Base-by-base conservation (phyloP, 306 rosid species). In the Pueraria montana region DNA sequence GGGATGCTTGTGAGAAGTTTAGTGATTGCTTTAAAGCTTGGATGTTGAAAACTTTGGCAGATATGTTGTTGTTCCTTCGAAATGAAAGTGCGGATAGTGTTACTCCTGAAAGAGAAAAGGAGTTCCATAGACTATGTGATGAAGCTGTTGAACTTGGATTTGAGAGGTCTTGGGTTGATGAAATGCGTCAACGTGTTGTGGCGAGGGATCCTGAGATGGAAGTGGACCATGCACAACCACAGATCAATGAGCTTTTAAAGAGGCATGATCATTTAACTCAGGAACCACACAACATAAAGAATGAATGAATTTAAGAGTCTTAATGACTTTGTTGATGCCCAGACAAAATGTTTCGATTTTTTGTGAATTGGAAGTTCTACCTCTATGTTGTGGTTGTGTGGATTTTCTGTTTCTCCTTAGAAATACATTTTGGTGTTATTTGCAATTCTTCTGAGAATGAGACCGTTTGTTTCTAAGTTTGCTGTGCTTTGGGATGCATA, bases 141-240 rank as follows among this genome's bases (percentile, higher is more conserved):
- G 83, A 69, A 56, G 77, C 49, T 55, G 21, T 43, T 27, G 46
- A 70, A 71, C 62, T 80, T 12, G 78, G 72, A 58, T 56, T 70
- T 45, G 84, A 80, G 4, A 70, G 40, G 23, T 45, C 84, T 18
- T 80, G 84, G 84, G 62, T 80, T 70, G 72, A 70, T 13, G 50
- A 55, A 58, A 80, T 80, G 72, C 52, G 8, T 20, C 62, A 71
- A 30, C 63, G 27, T 42, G 64, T 70, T 26, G 23, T n/a, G 34
- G 78, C 38, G 0, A 80, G 61, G 40, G 78, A 58, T 80, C 62
- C 49, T 26, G 0, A 16, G 50, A n/a, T n/a, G n/a, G n/a, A n/a
- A n/a, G 27, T 80, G 14, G 52, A 63, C 27, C n/a, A 16, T 4
- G 62, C 78, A 45, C 13, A 13, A 5, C 6, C 26, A 45, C 61